These are phyloP conservation scores for Castanea crenata DNA, from an alignment of 306 rosid genomes.

Conservation along the genomic window DNA sequence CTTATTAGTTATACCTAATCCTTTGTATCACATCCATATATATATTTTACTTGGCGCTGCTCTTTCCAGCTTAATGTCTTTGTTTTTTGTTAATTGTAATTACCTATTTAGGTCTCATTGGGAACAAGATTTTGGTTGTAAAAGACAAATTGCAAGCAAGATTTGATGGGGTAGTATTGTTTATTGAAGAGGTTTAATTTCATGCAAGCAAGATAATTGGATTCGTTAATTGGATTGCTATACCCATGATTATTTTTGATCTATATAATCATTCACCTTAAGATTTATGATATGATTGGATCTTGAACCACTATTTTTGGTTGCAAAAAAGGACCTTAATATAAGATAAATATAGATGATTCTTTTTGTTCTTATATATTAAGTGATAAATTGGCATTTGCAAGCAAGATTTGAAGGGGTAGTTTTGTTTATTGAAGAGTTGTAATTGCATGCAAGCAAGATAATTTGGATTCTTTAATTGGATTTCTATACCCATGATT, in stretches of 20 bases:
- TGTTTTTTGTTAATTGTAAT: constrained; percentile 18
- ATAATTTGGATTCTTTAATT: not conserved
- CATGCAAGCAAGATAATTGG: not conserved
- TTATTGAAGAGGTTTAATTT: not conserved
- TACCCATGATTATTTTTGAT: not conserved
- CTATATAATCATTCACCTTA: not conserved
- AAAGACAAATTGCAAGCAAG: not conserved
- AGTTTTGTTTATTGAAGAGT: not conserved
- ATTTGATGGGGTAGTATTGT: not conserved
- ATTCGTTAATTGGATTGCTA: not conserved
- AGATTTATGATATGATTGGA: not conserved
- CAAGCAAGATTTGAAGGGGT: not conserved
- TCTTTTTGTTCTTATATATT: not conserved
- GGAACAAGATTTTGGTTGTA: constrained; percentile 6
- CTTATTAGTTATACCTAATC: constrained; percentile 20
- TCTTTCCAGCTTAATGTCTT: constrained; percentile 26
- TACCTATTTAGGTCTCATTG: constrained; percentile 16
- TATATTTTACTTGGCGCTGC: not conserved
- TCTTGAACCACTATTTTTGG: not conserved
- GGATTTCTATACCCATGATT: not conserved
- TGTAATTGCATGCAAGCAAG: not conserved
- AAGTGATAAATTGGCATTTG: too few relatives aligned
- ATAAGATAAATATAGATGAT: not conserved
- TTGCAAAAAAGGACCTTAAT: not conserved
- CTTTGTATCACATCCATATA: not conserved